Percentiles rank a stretch among this genome's conserved stretches.
phyloP scores from a whole-genome alignment of 1,139 yeast species.

The Hyphopichia burtonii region DNA sequence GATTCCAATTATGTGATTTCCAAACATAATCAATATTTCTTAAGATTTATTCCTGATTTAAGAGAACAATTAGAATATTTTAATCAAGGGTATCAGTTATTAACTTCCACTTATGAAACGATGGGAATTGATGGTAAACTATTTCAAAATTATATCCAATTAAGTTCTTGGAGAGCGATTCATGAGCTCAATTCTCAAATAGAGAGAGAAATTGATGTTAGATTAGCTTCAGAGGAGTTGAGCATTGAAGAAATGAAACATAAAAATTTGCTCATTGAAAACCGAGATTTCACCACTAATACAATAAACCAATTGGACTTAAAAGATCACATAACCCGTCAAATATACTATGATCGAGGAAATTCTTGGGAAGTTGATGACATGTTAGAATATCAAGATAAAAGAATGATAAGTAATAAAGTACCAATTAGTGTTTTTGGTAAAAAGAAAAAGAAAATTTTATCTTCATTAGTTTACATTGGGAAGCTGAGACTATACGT shows the following conservation, averaged over 20 bases:
- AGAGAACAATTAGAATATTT: slow-evolving; percentile 28
- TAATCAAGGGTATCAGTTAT: slow-evolving; percentile 24
- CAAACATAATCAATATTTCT: slow-evolving; percentile 35
- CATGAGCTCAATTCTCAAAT: slow-evolving; percentile 26
- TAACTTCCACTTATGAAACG: slow-evolving; percentile 26
- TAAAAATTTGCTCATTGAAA: slow-evolving; percentile 26
- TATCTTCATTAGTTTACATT: slow-evolving; percentile 33
- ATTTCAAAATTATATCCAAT: slow-evolving; percentile 22
- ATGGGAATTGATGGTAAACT: slow-evolving; percentile 40
- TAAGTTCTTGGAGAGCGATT: slow-evolving; percentile 36
- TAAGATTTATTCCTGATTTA: slow-evolving; percentile 43
- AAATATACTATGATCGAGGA: slow-evolving; percentile 4
- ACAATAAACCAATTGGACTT: not conserved
- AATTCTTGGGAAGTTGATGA: slow-evolving; percentile 12
- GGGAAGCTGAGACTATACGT: slow-evolving; percentile 38
- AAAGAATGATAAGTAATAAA: slow-evolving; percentile 29
- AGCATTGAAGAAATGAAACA: slow-evolving; percentile 32
- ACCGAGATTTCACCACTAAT: slow-evolving; percentile 3
- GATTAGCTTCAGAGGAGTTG: slow-evolving; percentile 24
- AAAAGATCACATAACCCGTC: slow-evolving; percentile 3
- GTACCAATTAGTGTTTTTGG: slow-evolving; percentile 26
- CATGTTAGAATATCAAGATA: slow-evolving; percentile 15
- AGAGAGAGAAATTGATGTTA: slow-evolving; percentile 38
- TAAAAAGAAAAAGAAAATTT: slow-evolving; percentile 39
- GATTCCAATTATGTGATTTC: slow-evolving; percentile 38